Conservation (phyloP, 2,329 filamentous ascomycete genomes). For the Thelonectria discophora region DNA sequence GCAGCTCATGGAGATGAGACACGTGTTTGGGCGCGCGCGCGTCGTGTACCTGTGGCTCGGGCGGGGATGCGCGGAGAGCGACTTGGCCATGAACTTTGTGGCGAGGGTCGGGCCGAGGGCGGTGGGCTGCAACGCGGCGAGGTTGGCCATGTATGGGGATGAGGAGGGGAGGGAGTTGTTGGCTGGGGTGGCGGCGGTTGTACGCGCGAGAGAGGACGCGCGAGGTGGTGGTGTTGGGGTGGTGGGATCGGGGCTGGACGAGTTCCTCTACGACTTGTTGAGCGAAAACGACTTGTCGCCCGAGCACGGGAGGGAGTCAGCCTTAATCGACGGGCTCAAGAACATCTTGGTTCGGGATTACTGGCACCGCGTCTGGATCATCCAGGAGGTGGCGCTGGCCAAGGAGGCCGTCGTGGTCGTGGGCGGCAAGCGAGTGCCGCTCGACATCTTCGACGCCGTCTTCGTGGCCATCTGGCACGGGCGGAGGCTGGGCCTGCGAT, state of each 20-base stretch:
- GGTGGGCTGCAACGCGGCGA: background rate
- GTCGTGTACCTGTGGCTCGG: constrained; percentile 36
- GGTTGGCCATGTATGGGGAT: background rate
- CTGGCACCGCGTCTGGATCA: constrained; percentile 23
- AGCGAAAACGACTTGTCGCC: background rate
- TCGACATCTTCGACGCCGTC: constrained; percentile 24
- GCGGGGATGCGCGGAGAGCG: background rate
- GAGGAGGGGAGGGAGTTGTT: background rate
- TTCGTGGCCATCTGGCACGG: constrained; percentile 11
- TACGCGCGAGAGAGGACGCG: background rate
- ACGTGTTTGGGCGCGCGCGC: constrained; percentile 28
- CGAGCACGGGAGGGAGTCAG: background rate
- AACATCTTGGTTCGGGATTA: constrained; percentile 20
- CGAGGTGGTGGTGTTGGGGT: background rate
- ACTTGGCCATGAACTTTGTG: constrained; percentile 24
- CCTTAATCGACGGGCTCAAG: background rate
- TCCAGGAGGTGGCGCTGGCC: constrained; percentile 18
- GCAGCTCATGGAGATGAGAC: constrained; percentile 32
- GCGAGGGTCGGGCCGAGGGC: constrained; percentile 15
- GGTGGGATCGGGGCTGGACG: background rate
- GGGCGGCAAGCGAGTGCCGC: constrained; percentile 1
- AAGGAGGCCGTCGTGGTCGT: constrained; percentile 16
- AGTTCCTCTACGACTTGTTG: background rate
- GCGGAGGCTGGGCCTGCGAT: background rate
- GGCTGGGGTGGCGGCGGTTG: background rate